Conservation (phyloP, 257 asterid genomes). For the Nicotiana paniculata region DNA sequence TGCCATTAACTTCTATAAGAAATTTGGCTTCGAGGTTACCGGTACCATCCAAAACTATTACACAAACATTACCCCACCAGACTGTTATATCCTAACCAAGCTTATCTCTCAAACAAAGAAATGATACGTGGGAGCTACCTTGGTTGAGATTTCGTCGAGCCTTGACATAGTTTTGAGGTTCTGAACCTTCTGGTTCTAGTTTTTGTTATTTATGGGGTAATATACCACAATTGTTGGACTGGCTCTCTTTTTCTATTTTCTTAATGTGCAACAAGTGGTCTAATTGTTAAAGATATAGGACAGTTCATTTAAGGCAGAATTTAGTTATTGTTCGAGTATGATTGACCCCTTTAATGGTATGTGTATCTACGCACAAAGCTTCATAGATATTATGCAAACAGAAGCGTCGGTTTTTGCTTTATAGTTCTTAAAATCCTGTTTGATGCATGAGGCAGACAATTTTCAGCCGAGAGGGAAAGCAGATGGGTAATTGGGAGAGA, state of each 20-base stretch:
- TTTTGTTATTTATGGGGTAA: slow-evolving; percentile 7
- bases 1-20: slow-evolving; percentile 87
- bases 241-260: background rate
- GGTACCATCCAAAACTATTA: slow-evolving; percentile 81
- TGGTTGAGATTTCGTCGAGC: background rate
- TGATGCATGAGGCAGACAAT: background rate
- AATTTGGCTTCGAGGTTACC: slow-evolving; percentile 81
- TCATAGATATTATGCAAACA: background rate
- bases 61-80: slow-evolving; percentile 81
- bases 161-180: slow-evolving; percentile 3
- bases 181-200: slow-evolving; percentile 7
- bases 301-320: background rate
- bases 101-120: slow-evolving; percentile 48
- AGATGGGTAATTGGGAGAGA: background rate
- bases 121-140: slow-evolving; percentile 17
- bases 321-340: background rate
- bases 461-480: background rate
- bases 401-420: background rate
- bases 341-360: background rate
- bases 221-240: background rate
- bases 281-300: background rate
- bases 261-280: background rate
- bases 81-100: slow-evolving; percentile 79
- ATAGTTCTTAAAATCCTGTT: background rate
- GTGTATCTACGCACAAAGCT: background rate